Evolutionary conservation across 2,329 filamentous ascomycete genomes (phyloP), one percentile per base, ranked within the genome.

Genomic region (Pseudocercospora fuligena): DNA sequence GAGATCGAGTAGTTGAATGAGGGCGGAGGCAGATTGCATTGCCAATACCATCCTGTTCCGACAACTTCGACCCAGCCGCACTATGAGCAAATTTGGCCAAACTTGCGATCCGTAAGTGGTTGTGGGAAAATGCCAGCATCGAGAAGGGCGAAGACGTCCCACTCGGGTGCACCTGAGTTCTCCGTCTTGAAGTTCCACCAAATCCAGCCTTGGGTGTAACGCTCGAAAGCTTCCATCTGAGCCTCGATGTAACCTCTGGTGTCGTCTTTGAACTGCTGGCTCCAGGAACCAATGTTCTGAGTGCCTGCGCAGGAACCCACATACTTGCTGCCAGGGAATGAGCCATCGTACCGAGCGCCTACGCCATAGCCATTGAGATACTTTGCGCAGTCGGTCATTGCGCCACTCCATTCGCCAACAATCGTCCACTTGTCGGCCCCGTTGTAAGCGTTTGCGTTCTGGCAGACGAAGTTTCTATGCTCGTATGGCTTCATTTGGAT

Each of bases 331-430:
- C 79, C 82, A 0, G 80, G 75, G 70, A 82, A 86, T 2, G 82
- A 83, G 14, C 87, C 88, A 64, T 88, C 85, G 75, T 87, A 89
- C 40, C 89, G 83, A 8, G 88, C 83, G 12, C 88, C 88, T 51
- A 86, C 78, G 1, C 84, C 85, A 65, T 84, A 85, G 47, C 89
- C 82, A 66, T 85, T 85, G 58, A 85, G 79, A 49, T 79, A 81
- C 33, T 76, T 76, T 11, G 85, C 84, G 71, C 85, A 86, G 73
- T 88, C 86, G 2, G 89, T 91, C 83, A 90, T 85, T 14, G 88
- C 89, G 23, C 84, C 89, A 1, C 86, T 87, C 89, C 89, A 91
- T 76, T 92, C 89, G 49, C 89, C 89, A 5, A 90, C 85, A 63
- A 91, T 80, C n/a, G 86, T 85, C 83, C 86, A 89, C 76, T 91